phyloP scores from a whole-genome alignment of 2,329 filamentous ascomycete genomes.

The Penicillium sp. region DNA sequence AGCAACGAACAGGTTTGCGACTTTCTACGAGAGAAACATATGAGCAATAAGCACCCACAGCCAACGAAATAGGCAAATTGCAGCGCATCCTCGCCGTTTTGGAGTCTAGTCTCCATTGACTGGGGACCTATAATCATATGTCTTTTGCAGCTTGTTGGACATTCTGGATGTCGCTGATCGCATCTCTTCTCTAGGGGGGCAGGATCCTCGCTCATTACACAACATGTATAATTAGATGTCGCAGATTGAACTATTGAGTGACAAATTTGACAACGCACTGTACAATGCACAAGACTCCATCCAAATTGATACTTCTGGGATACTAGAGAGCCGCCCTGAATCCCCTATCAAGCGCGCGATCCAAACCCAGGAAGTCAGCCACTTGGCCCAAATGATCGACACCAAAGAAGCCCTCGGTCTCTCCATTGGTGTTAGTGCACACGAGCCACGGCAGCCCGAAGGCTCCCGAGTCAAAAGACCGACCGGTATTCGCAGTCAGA shows the following conservation, averaged over 20 bases:
- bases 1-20: conserved; percentile 30
- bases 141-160: not conserved
- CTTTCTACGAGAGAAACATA: conserved; percentile 31
- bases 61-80: conserved; percentile 2
- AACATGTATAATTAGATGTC: not conserved
- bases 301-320: not conserved
- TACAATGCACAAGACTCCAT: not conserved
- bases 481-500: conserved; percentile 50
- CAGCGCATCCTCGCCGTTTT: not conserved
- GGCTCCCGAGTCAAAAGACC: conserved; percentile 54
- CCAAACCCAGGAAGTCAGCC: conserved; percentile 51
- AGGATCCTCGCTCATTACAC: not conserved
- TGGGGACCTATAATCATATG: not conserved
- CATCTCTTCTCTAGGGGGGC: not conserved
- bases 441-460: conserved; percentile 62
- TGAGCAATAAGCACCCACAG: conserved; percentile 16
- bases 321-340: conserved; percentile 28
- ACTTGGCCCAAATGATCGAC: conserved; percentile 59
- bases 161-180: not conserved
- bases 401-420: conserved; percentile 58
- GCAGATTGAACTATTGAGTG: not conserved
- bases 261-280: not conserved
- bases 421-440: conserved; percentile 54
- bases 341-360: conserved; percentile 31
- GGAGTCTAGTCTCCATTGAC: not conserved